Percentiles rank a stretch among this genome's conserved stretches.
These are phyloP conservation scores for Alternaria alternata DNA, from an alignment of 2,329 filamentous ascomycete genomes.

Conservation along the genomic window DNA sequence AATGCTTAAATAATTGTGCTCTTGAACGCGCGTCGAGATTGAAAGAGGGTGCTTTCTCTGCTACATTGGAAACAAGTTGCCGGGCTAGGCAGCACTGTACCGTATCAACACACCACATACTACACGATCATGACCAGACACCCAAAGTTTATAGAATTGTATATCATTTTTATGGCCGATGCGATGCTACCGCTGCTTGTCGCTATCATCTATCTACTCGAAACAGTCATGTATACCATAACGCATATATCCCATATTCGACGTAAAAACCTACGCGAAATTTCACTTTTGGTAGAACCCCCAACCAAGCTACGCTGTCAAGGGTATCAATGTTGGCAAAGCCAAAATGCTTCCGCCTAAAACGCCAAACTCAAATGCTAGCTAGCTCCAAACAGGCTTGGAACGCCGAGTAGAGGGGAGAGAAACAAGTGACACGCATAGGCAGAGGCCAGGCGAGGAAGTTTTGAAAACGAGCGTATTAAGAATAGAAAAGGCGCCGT, in stretches of 20 bases:
- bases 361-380: constrained; percentile 4
- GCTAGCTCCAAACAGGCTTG: neutral
- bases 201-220: constrained; percentile 1
- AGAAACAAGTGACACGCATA: neutral
- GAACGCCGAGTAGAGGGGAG: neutral
- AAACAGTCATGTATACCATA: constrained; percentile 5
- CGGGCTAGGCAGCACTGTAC: neutral
- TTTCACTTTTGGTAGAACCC: constrained; percentile 14
- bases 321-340: constrained; percentile 8
- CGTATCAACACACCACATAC: neutral
- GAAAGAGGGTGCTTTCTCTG: neutral
- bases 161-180: constrained; percentile 1
- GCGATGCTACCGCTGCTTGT: neutral
- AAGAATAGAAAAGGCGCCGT: neutral
- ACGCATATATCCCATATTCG: constrained; percentile 8
- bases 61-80: neutral
- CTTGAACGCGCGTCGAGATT: neutral
- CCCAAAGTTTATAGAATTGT: neutral
- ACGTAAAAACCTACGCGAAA: constrained; percentile 4
- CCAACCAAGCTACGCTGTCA: constrained; percentile 18
- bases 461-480: neutral
- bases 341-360: constrained; percentile 5
- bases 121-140: neutral
- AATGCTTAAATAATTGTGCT: neutral
- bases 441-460: neutral